Conservation (phyloP, 2,329 filamentous ascomycete species). For the Cladosporium halotolerans region DNA sequence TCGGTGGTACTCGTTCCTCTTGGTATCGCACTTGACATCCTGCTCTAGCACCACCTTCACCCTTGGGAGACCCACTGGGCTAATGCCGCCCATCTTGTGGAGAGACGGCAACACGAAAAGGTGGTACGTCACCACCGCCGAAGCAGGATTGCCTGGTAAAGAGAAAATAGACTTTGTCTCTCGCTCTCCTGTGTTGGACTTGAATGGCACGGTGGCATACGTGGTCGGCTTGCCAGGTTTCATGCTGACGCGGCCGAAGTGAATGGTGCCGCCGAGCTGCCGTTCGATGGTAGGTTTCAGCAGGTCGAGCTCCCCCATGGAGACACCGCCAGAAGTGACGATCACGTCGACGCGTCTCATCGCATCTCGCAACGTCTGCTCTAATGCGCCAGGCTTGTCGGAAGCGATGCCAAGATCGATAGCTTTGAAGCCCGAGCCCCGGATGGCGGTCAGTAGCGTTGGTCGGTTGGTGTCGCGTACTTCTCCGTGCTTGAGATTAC, state of each 20-base stretch:
- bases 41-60: conserved; percentile 67
- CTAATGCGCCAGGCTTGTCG: conserved; percentile 67
- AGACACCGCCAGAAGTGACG: conserved; percentile 89
- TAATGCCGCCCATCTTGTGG: conserved; percentile 67
- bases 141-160: conserved; percentile 88
- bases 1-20: conserved; percentile 84
- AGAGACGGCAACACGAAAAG: conserved; percentile 87
- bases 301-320: conserved; percentile 95
- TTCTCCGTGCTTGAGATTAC: conserved; percentile 65
- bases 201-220: conserved; percentile 78
- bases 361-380: conserved; percentile 68
- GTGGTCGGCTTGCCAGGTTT: conserved; percentile 98
- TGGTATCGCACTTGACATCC: conserved; percentile 66
- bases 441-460: conserved; percentile 71
- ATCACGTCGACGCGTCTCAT: conserved; percentile 72
- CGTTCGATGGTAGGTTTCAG: conserved; percentile 95
- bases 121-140: conserved; percentile 86
- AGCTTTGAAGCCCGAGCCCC: conserved; percentile 68
- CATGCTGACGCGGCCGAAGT: conserved; percentile 94
- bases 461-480: conserved; percentile 92
- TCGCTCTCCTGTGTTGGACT: conserved; percentile 47
- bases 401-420: conserved; percentile 81
- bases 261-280: conserved; percentile 80
- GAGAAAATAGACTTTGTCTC: conserved; percentile 73
- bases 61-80: conserved; percentile 61